phyloP scores from a whole-genome alignment of 805 yeast genomes.

The Yamadazyma phyllophila region DNA sequence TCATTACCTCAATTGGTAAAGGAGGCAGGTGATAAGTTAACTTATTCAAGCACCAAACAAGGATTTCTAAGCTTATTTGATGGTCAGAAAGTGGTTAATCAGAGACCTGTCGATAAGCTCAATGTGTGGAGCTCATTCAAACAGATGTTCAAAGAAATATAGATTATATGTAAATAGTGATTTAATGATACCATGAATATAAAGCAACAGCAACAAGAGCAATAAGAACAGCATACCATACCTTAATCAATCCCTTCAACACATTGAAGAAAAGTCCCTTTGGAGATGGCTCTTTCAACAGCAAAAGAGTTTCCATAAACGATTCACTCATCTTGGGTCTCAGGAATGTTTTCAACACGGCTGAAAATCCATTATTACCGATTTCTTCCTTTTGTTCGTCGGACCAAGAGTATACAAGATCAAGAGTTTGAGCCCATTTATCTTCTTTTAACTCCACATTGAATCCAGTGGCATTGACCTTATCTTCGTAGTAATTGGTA shows the following conservation, averaged over 20 bases:
- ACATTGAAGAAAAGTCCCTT: constrained; percentile 2
- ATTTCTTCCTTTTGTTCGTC: constrained; percentile 18
- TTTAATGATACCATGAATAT: background rate
- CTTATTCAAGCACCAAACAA: constrained; percentile 11
- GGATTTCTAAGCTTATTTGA: constrained; percentile 16
- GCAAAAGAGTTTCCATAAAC: constrained; percentile 20
- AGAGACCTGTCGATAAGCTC: constrained; percentile 20
- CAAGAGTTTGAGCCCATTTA: constrained; percentile 56
- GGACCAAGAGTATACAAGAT: constrained; percentile 29
- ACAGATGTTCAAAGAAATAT: constrained; percentile 21
- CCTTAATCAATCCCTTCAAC: background rate
- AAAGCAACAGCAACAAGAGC: background rate
- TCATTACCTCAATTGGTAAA: constrained; percentile 7
- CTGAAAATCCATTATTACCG: constrained; percentile 34
- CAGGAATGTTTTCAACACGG: constrained; percentile 42
- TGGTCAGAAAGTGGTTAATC: constrained; percentile 13
- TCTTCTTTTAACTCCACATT: constrained; percentile 46
- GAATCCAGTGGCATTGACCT: constrained; percentile 59
- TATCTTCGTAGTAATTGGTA: constrained; percentile 30
- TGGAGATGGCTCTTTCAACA: background rate
- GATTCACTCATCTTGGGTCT: constrained; percentile 43
- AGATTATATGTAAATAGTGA: constrained; percentile 3
- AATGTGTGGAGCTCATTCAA: constrained; percentile 31
- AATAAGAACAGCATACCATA: background rate
- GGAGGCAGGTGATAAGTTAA: constrained; percentile 1